Evolutionary conservation across 2,329 filamentous ascomycete species (phyloP).

Genomic region (Lasiodiplodia theobromae): DNA sequence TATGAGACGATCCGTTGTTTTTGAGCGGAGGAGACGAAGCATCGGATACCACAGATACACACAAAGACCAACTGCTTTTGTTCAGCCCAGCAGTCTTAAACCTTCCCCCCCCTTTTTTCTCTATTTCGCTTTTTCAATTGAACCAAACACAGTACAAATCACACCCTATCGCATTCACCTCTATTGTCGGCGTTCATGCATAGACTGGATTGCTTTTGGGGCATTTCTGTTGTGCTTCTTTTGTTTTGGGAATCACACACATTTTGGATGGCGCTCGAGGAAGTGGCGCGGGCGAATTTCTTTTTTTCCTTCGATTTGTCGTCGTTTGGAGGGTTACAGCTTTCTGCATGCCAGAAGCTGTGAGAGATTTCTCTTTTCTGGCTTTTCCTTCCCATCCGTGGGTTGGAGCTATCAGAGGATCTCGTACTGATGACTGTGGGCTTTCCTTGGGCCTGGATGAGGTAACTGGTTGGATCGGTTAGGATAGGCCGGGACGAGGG

Average conservation of each 20-base stretch:
- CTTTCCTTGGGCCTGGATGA: background rate
- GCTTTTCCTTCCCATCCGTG: background rate
- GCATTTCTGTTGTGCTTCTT: background rate
- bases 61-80: slow-evolving; percentile 1
- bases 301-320: background rate
- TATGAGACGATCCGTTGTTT: background rate
- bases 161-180: background rate
- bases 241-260: background rate
- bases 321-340: background rate
- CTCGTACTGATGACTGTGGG: background rate
- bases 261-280: background rate
- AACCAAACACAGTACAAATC: slow-evolving; percentile 3
- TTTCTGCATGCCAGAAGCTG: background rate
- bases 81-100: background rate
- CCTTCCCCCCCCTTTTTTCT: background rate
- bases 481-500: background rate
- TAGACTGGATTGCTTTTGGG: slow-evolving; percentile 2
- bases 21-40: slow-evolving; percentile 14
- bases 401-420: background rate
- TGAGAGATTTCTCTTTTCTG: background rate
- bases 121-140: background rate
- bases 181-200: slow-evolving; percentile 4
- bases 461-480: background rate
- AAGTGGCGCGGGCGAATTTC: background rate
- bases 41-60: slow-evolving; percentile 22